Evolutionary conservation across 2,329 filamentous ascomycete genomes (phyloP).

Genomic region (Didymella pomorum): DNA sequence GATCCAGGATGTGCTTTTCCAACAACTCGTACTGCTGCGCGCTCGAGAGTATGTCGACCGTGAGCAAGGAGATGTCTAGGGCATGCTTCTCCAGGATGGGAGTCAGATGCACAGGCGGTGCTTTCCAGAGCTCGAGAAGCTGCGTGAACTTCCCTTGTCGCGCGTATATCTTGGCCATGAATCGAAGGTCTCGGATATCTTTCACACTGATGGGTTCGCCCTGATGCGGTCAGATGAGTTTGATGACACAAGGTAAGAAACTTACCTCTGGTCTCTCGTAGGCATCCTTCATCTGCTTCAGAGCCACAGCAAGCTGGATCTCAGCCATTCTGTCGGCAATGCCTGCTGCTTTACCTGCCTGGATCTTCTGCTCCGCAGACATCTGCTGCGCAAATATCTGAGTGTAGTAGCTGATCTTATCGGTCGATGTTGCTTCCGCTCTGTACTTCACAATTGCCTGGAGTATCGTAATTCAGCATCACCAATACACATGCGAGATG

Average conservation of each 20-base stretch:
- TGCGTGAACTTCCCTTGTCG: constrained; percentile 36
- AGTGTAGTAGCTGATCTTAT: constrained; percentile 38
- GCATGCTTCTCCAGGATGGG: constrained; percentile 33
- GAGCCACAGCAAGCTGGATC: constrained; percentile 34
- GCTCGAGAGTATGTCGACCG: constrained; percentile 23
- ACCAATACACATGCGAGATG: background rate
- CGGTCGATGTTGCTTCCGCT: constrained; percentile 34
- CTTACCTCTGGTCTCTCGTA: constrained; percentile 38
- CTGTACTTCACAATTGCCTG: constrained; percentile 43
- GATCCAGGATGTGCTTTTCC: constrained; percentile 26
- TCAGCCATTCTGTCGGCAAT: constrained; percentile 24
- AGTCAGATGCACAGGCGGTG: constrained; percentile 27
- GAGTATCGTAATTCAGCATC: background rate
- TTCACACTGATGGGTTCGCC: constrained; percentile 39
- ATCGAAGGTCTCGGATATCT: constrained; percentile 44
- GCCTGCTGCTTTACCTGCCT: constrained; percentile 7
- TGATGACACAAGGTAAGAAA: background rate
- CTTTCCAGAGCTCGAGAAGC: constrained; percentile 37
- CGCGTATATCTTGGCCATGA: constrained; percentile 44
- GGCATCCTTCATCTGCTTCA: constrained; percentile 38
- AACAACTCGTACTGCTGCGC: constrained; percentile 28
- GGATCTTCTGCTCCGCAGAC: constrained; percentile 36
- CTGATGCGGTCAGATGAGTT: constrained; percentile 29
- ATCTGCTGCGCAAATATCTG: constrained; percentile 42
- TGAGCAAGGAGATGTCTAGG: constrained; percentile 34